Evolutionary conservation across 2,329 filamentous ascomycete genomes (phyloP).

Genomic region (Drechmeria coniospora): DNA sequence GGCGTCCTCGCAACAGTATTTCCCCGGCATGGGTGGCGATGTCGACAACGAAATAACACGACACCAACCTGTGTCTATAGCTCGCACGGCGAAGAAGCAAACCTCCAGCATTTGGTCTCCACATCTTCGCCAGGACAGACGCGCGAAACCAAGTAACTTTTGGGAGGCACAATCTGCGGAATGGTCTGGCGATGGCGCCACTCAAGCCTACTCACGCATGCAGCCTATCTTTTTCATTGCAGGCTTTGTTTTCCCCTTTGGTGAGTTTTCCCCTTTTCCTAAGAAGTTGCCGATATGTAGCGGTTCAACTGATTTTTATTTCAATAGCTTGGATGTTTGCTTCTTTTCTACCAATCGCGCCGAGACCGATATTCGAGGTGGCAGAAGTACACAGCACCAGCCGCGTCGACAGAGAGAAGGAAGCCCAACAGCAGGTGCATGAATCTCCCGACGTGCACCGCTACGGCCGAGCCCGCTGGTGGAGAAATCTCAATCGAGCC

Average conservation of each 20-base stretch:
- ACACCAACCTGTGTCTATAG: conserved; percentile 13
- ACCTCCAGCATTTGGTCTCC: conserved; percentile 57
- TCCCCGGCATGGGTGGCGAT: too few relatives aligned
- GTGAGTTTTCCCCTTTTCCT: conserved; percentile 27
- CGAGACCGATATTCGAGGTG: conserved; percentile 35
- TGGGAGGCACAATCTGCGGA: conserved; percentile 63
- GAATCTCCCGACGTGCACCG: conserved; percentile 27
- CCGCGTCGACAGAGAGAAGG: conserved; percentile 21
- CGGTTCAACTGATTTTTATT: too few relatives aligned
- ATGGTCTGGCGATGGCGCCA: conserved; percentile 43
- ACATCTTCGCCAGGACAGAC: conserved; percentile 50
- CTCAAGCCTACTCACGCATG: conserved; percentile 52
- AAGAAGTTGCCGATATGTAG: not conserved
- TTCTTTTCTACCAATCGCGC: conserved; percentile 56
- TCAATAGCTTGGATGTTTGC: conserved; percentile 62
- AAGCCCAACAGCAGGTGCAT: conserved; percentile 17
- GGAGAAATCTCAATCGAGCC: conserved; percentile 41
- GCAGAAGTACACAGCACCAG: conserved; percentile 29
- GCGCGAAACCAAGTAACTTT: conserved; percentile 40
- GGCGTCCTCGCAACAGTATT: too few relatives aligned
- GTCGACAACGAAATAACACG: conserved; percentile 15
- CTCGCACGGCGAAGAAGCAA: conserved; percentile 26
- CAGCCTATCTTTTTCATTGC: conserved; percentile 62
- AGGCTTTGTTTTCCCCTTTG: conserved; percentile 64
- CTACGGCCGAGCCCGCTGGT: conserved; percentile 41